Conservation (phyloP, 2,329 filamentous ascomycete species). For the Aspergillus alliaceus region DNA sequence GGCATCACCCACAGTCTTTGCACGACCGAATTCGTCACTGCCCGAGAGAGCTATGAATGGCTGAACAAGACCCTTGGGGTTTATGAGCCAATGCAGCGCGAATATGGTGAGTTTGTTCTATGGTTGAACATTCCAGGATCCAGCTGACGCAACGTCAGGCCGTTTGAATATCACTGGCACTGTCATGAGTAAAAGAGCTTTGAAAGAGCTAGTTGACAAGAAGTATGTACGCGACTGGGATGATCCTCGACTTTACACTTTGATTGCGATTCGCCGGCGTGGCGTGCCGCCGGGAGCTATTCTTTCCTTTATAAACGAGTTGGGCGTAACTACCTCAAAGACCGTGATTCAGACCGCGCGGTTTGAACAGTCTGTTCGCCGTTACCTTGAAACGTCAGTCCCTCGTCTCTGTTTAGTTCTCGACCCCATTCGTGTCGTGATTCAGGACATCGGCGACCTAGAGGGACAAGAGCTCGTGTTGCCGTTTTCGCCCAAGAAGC, state of each 20-base stretch:
- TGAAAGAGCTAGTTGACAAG: slow-evolving; percentile 74
- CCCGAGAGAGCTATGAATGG: slow-evolving; percentile 87
- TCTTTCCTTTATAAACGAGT: slow-evolving; percentile 84
- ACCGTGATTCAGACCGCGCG: slow-evolving; percentile 76
- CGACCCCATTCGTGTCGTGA: slow-evolving; percentile 78
- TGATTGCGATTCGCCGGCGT: slow-evolving; percentile 78
- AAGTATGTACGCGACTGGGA: slow-evolving; percentile 85
- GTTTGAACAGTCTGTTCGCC: slow-evolving; percentile 83
- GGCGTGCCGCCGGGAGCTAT: slow-evolving; percentile 87
- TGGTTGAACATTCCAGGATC: neutral
- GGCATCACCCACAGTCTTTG: slow-evolving; percentile 88
- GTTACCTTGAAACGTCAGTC: slow-evolving; percentile 83
- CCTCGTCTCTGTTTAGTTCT: slow-evolving; percentile 87
- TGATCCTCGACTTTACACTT: slow-evolving; percentile 84
- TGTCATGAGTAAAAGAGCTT: slow-evolving; percentile 81
- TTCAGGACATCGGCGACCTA: slow-evolving; percentile 76
- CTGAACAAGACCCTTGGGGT: slow-evolving; percentile 78
- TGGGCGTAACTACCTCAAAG: slow-evolving; percentile 81
- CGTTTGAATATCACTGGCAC: slow-evolving; percentile 80
- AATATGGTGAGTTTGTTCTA: slow-evolving; percentile 57
- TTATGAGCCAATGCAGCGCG: slow-evolving; percentile 91
- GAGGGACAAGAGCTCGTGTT: slow-evolving; percentile 65
- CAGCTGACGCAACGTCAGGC: neutral
- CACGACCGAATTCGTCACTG: slow-evolving; percentile 87
- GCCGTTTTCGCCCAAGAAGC: slow-evolving; percentile 79